Evolutionary conservation across 1,139 yeast species (phyloP).

Genomic region (Magnusiomyces clavatus): DNA sequence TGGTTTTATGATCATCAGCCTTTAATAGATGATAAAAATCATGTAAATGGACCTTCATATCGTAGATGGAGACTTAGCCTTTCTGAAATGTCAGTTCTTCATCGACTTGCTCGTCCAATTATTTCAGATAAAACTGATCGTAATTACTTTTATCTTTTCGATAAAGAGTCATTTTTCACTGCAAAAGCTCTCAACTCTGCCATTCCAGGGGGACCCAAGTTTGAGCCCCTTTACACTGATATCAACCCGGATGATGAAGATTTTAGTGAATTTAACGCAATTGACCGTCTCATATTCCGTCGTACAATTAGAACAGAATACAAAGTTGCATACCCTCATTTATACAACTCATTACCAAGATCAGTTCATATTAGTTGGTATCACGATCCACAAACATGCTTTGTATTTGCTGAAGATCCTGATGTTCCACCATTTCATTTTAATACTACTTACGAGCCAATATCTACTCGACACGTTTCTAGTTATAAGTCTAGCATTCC

Average conservation of each 20-base stretch:
- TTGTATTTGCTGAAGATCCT: conserved; percentile 41
- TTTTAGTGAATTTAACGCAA: conserved; percentile 80
- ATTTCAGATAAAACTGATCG: conserved; percentile 48
- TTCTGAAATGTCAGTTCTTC: conserved; percentile 56
- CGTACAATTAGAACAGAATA: conserved; percentile 73
- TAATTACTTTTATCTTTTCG: conserved; percentile 62
- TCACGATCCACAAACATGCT: conserved; percentile 51
- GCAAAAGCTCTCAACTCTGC: conserved; percentile 85
- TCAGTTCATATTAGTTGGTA: conserved; percentile 55
- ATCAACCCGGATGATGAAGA: conserved; percentile 64
- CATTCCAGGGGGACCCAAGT: conserved; percentile 93
- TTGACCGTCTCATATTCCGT: conserved; percentile 80
- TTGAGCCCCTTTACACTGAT: conserved; percentile 78
- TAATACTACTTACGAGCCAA: conserved; percentile 50
- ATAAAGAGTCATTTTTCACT: conserved; percentile 70
- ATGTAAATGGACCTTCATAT: conserved; percentile 73
- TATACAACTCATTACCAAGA: conserved; percentile 74
- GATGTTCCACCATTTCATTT: conserved; percentile 52
- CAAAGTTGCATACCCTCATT: conserved; percentile 74
- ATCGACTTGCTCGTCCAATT: conserved; percentile 64
- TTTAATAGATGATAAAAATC: conserved; percentile 45
- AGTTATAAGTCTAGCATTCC: conserved; percentile 21
- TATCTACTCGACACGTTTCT: conserved; percentile 36
- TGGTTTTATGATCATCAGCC: conserved; percentile 84
- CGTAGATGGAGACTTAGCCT: conserved; percentile 60